Percentiles rank a stretch among this genome's conserved stretches.
Evolutionary conservation across 2,329 filamentous ascomycete species (phyloP).

Genomic region (Cladosporium oxysporum): DNA sequence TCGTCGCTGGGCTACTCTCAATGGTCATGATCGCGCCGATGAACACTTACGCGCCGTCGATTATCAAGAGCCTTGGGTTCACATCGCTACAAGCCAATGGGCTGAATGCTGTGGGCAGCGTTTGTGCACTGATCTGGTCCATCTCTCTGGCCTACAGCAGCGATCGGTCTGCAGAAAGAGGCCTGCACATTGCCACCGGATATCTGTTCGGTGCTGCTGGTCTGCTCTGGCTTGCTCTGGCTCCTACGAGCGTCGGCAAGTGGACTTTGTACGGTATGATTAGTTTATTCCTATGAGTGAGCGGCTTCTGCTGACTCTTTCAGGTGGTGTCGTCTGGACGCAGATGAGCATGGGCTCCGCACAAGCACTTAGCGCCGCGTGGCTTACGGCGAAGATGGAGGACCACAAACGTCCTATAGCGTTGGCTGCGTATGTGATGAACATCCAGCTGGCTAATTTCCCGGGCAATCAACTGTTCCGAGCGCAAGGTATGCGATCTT

Average conservation of each 20-base stretch:
- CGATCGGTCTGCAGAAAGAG: neutral
- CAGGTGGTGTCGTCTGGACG: constrained; percentile 5
- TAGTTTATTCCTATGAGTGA: no score
- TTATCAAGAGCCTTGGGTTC: constrained; percentile 4
- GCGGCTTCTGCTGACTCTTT: neutral
- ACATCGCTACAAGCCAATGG: constrained; percentile 8
- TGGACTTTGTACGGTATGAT: constrained; percentile 2
- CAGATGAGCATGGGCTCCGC: constrained; percentile 7
- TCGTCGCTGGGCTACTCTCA: neutral
- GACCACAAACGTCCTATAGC: constrained; percentile 3
- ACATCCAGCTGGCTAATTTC: constrained; percentile 4
- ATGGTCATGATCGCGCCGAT: constrained; percentile 9
- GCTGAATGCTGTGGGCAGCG: neutral
- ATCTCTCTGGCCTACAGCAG: constrained; percentile 1
- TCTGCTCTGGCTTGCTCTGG: neutral
- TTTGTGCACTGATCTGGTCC: neutral
- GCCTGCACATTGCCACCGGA: neutral
- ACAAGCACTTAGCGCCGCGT: neutral
- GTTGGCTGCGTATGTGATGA: constrained; percentile 6
- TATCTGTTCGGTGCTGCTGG: constrained; percentile 1
- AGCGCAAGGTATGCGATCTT: neutral
- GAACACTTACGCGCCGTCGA: constrained; percentile 1
- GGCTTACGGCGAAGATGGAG: constrained; percentile 2
- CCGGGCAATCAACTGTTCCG: neutral
- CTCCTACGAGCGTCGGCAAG: neutral